A percentile compares a stretch with the other conserved stretches of the same genome.
phyloP scores from a whole-genome alignment of 73 alveolate species.

The Paramecium bursaria region DNA sequence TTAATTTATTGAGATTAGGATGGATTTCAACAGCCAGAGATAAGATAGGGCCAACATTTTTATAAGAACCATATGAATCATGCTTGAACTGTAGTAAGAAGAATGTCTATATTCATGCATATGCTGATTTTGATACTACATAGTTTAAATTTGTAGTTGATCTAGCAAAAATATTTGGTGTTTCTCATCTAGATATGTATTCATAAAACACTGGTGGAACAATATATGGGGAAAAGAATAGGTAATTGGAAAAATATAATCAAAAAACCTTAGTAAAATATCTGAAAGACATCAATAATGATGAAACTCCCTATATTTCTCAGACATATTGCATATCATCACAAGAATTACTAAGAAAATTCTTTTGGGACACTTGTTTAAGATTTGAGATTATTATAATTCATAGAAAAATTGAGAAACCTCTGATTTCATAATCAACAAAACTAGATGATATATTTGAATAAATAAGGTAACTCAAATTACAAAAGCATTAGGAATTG shows the following conservation, averaged over 20 bases:
- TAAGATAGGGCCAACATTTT: not conserved
- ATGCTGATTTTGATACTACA: conserved; percentile 8
- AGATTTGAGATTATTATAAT: conserved; percentile 19
- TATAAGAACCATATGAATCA: conserved; percentile 14
- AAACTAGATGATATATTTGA: not conserved
- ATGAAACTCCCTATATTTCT: not conserved
- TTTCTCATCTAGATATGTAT: not conserved
- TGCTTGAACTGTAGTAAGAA: conserved; percentile 7
- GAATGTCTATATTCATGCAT: not conserved
- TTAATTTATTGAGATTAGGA: not conserved
- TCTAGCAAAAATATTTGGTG: conserved; percentile 16
- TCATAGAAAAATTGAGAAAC: not conserved
- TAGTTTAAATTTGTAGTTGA: not conserved
- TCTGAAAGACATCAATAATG: not conserved
- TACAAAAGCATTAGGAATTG: not conserved
- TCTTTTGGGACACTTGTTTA: not conserved
- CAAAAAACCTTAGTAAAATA: not conserved
- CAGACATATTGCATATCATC: not conserved
- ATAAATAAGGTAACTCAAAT: not conserved
- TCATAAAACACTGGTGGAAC: conserved; percentile 4
- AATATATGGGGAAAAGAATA: conserved; percentile 12
- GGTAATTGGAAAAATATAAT: conserved; percentile 1
- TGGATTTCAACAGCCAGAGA: conserved; percentile 47
- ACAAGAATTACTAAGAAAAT: not conserved
- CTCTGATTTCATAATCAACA: not conserved